Evolutionary conservation across 345 rosid species (phyloP), one percentile per base, ranked within the genome.

Genomic region (Rhodomyrtus tomentosa): DNA sequence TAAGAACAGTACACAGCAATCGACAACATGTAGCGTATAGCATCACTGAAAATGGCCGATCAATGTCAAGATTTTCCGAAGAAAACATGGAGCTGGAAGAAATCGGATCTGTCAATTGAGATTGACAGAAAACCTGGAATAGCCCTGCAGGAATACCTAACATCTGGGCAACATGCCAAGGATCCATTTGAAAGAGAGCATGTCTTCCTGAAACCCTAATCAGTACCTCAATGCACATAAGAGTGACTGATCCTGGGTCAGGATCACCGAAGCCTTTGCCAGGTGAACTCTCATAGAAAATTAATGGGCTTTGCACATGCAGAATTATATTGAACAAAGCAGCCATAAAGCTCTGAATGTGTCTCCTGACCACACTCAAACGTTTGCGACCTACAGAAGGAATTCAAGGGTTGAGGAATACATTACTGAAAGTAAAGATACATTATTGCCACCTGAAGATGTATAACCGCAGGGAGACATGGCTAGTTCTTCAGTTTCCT

Each of bases 161-260:
- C 83, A 92, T 91, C 86, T 95, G 98, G 82, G 91, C 92, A 82
- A 95, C 86, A 84, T 95, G 99, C 89, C 94, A 95, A 36, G 94
- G 87, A 86, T 94, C 92, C 95, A 97, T 87, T 82, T 88, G 90
- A 88, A 92, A 94, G 85, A 91, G 84, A 82, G 92, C 91, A 83
- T 86, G 93, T 87, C 95, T 95, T 86, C 94, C 96, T 84, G 92
- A 93, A 87, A 94, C 85, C 92, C 95, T 93, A 82, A 92, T 93
- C 87, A 97, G 90, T 48, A 95, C 95, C 92, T 94, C 96, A 86
- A 94, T 91, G 89, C 96, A 94, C 98, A 95, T 95, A 84, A 95
- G 96, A 88, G 95, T 90, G 84, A 93, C 95, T 24, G 96, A 91
- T 87, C 99, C 99, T 49, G 95, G 89, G 93, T 96, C 98, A 32